These are phyloP conservation scores for Gastrodia elata DNA, from an alignment of 106 monocot genomes.

Conservation along the genomic window DNA sequence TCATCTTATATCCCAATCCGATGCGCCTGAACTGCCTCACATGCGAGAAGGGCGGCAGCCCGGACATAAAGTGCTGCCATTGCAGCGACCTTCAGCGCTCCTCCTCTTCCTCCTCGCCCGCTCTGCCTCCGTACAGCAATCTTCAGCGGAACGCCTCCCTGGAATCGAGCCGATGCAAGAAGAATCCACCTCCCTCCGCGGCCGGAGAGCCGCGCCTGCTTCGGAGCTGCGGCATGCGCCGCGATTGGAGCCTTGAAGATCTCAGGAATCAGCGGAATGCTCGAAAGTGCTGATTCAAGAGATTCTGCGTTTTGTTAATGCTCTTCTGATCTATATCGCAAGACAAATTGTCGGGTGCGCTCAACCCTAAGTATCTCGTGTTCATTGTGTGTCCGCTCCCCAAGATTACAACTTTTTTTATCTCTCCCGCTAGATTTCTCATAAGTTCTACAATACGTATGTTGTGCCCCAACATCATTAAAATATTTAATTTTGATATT, in stretches of 20 bases:
- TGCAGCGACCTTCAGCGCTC: constrained; percentile 13
- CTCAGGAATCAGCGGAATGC: constrained; percentile 5
- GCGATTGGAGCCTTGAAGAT: constrained; percentile 54
- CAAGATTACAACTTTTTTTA: no score
- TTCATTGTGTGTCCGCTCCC: no score
- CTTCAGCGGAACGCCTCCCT: constrained; percentile 2
- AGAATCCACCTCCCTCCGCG: neutral
- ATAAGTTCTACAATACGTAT: no score
- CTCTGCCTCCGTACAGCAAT: constrained; percentile 6
- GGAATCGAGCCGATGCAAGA: neutral
- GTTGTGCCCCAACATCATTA: no score
- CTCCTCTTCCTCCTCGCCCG: constrained; percentile 16
- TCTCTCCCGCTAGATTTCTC: no score
- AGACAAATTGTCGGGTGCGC: no score
- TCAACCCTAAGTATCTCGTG: no score
- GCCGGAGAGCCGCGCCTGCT: constrained; percentile 26
- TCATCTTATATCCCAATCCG: neutral
- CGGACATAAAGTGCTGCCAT: neutral
- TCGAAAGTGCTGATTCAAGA: neutral
- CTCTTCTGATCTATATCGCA: no score
- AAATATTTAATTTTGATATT: no score
- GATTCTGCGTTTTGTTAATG: no score
- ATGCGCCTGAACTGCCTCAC: constrained; percentile 8
- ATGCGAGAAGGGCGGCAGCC: neutral
- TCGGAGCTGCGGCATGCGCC: constrained; percentile 32